Evolutionary conservation across 176 grass and related monocot species (phyloP), one percentile per base, ranked within the genome.

Genomic region (Otatea glauca): DNA sequence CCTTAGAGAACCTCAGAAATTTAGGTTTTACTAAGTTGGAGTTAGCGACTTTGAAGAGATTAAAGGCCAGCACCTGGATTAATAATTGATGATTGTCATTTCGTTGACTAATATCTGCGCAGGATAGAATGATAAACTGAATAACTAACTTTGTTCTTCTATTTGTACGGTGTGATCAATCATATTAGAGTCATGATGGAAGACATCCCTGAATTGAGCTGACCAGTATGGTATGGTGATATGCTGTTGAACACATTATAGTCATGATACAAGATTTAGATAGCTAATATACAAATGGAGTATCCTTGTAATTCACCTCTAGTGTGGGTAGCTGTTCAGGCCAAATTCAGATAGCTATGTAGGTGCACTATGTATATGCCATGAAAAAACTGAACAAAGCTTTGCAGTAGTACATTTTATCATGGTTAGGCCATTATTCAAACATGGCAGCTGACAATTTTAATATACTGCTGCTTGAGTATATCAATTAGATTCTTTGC

Each of bases 31-130:
- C 15, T 45, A 58, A 68, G 17, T 67, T 65, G 25, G n/a, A 64
- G 42, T 84, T 80, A 18, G 2, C 17, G 34, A 60, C 67, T 74
- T 84, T 72, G 25, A 65, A 16, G 68, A 78, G 38, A 69, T 41
- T 69, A 32, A 77, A 77, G 75, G 32, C 2, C 59, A 60, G 32
- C 25, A 45, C 55, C 67, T 88, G 47, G 45, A 63, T 25, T 84
- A 21, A 6, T 88, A 79, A 44, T 13, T 84, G 38, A 81, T 42
- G 55, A 72, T 56, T 32, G 18, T 65, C 25, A 65, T 72, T 76
- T 81, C 1, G 2, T 34, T 49, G 20, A 0, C 24, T 24, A 54
- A 76, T 76, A 43, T 43, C 76, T 10, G 32, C 2, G 34, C 7
- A 5, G 12, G 35, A 64, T 73, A 45, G 15, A 3, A 1, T 5